Evolutionary conservation across 768 basidiomycete genomes (phyloP).

Genomic region (Panaeolus cyanescens): DNA sequence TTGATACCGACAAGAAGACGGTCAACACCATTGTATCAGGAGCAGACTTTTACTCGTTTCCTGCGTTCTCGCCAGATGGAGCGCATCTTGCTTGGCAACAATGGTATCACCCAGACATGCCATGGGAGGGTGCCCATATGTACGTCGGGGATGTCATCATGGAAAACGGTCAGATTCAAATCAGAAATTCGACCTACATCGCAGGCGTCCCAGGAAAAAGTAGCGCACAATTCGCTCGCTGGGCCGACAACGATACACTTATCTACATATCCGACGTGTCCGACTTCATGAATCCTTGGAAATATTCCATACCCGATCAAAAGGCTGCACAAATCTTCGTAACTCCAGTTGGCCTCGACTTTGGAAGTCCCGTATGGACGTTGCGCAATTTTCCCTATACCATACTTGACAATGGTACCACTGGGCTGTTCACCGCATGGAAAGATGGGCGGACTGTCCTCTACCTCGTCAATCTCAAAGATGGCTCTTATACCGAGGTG

Average conservation of each 20-base stretch:
- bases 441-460: constrained; percentile 43
- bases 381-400: constrained; percentile 52
- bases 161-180: constrained; percentile 20
- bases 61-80: constrained; percentile 60
- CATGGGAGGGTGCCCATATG: constrained; percentile 63
- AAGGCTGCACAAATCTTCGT: constrained; percentile 40
- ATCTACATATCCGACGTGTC: constrained; percentile 61
- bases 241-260: constrained; percentile 52
- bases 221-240: constrained; percentile 55
- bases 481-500: constrained; percentile 25
- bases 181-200: constrained; percentile 40
- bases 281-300: constrained; percentile 66
- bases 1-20: constrained; percentile 45
- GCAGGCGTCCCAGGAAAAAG: constrained; percentile 49
- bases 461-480: constrained; percentile 37
- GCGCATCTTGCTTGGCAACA: constrained; percentile 56
- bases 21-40: constrained; percentile 48
- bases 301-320: constrained; percentile 31
- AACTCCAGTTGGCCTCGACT: constrained; percentile 51
- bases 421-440: constrained; percentile 38
- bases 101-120: constrained; percentile 55
- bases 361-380: constrained; percentile 55
- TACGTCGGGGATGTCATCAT: constrained; percentile 45
- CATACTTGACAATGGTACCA: constrained; percentile 35
- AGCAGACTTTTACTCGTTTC: constrained; percentile 71